Evolutionary conservation across 495 filamentous ascomycete species (phyloP).

Genomic region (Talaromyces borbonicus): DNA sequence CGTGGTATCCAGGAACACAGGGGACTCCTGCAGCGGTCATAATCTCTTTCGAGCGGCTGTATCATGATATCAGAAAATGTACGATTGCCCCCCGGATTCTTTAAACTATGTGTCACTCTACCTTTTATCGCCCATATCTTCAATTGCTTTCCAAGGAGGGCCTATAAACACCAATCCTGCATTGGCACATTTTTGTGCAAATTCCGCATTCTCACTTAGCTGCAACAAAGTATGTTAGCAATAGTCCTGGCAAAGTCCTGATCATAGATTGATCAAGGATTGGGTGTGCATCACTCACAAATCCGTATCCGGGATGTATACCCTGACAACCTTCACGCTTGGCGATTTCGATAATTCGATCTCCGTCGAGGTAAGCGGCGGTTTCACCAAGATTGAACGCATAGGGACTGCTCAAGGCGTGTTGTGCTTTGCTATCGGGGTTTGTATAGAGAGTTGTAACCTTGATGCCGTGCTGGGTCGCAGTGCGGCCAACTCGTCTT

Average conservation of each 20-base stretch:
- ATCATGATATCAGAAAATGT: constrained; percentile 7
- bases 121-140: constrained; percentile 96
- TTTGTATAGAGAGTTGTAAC: constrained; percentile 95
- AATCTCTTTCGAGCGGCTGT: constrained; percentile 76
- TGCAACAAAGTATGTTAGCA: constrained; percentile 9
- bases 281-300: no score
- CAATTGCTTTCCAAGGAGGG: constrained; percentile 84
- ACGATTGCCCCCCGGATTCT: neutral
- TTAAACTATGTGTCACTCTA: constrained; percentile 17
- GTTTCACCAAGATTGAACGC: constrained; percentile 73
- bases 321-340: constrained; percentile 76
- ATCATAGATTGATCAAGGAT: no score
- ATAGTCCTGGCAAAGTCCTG: neutral
- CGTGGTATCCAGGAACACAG: constrained; percentile 95
- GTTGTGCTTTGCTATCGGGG: constrained; percentile 76
- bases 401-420: constrained; percentile 75
- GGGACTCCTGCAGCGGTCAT: constrained; percentile 90
- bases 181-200: constrained; percentile 81
- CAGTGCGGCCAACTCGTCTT: constrained; percentile 78
- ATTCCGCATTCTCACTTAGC: constrained; percentile 83
- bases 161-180: constrained; percentile 93
- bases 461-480: constrained; percentile 76
- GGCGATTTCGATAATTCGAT: constrained; percentile 80
- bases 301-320: constrained; percentile 95
- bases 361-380: constrained; percentile 82